Evolutionary conservation across 2,329 filamentous ascomycete species (phyloP).

Genomic region (Parastagonospora nodorum): DNA sequence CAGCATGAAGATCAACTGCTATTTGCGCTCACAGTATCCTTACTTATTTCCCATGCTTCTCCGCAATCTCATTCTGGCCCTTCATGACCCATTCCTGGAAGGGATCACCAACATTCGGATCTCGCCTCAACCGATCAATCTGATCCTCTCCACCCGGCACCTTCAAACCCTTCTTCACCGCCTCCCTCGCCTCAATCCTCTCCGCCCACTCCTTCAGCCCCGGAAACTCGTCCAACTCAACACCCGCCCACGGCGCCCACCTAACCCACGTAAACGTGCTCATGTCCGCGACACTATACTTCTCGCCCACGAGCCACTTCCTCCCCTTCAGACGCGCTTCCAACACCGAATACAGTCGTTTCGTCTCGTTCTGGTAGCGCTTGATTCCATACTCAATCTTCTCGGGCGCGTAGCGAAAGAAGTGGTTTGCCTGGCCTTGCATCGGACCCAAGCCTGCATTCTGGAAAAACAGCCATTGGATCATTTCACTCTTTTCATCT

Average conservation of each 20-base stretch:
- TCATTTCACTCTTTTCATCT: slow-evolving; percentile 75
- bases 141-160: slow-evolving; percentile 31
- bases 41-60: slow-evolving; percentile 16
- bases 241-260: slow-evolving; percentile 60
- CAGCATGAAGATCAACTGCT: too few relatives aligned
- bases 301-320: slow-evolving; percentile 63
- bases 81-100: slow-evolving; percentile 33
- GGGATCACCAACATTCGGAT: slow-evolving; percentile 28
- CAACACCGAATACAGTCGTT: slow-evolving; percentile 76
- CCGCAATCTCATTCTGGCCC: slow-evolving; percentile 22
- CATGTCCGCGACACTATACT: slow-evolving; percentile 67
- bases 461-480: slow-evolving; percentile 72
- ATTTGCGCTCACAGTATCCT: too few relatives aligned
- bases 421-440: slow-evolving; percentile 79
- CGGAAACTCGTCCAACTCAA: slow-evolving; percentile 70
- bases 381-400: slow-evolving; percentile 79
- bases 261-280: slow-evolving; percentile 79
- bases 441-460: slow-evolving; percentile 79
- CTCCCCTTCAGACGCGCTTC: slow-evolving; percentile 66
- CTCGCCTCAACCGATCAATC: slow-evolving; percentile 26
- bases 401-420: slow-evolving; percentile 77
- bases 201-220: slow-evolving; percentile 60
- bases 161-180: slow-evolving; percentile 62
- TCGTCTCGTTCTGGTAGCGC: slow-evolving; percentile 79
- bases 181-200: slow-evolving; percentile 22